phyloP scores from a whole-genome alignment of 2,329 filamentous ascomycete genomes.

The Aureobasidium vineae region DNA sequence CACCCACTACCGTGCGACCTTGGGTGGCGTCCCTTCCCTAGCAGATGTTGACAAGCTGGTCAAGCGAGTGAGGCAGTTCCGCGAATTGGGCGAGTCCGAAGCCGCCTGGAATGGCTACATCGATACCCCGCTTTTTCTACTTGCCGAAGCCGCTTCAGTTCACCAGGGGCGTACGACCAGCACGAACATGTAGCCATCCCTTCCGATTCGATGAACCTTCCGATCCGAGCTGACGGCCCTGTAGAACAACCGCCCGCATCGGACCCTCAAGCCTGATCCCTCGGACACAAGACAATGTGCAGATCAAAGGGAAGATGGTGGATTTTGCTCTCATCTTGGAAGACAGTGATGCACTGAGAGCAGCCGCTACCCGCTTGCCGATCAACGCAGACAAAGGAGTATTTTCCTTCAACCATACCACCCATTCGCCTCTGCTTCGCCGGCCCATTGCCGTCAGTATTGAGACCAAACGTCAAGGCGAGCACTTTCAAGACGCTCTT shows the following conservation, averaged over 20 bases:
- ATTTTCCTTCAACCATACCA: conserved; percentile 25
- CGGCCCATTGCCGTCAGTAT: conserved; percentile 25
- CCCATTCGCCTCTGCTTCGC: conserved; percentile 17
- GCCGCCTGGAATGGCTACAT: conserved; percentile 22
- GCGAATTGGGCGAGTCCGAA: conserved; percentile 22
- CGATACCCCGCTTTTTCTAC: conserved; percentile 20
- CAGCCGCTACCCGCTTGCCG: conserved; percentile 19
- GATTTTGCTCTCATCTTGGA: conserved; percentile 23
- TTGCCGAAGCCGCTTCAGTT: conserved; percentile 23
- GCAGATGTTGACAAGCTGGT: conserved; percentile 18
- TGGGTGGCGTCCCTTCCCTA: conserved; percentile 20
- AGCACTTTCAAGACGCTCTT: conserved; percentile 20
- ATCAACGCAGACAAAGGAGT: conserved; percentile 19
- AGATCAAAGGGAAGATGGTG: conserved; percentile 25
- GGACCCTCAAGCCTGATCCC: conserved; percentile 20
- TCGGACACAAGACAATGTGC: conserved; percentile 22
- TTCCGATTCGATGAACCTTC: conserved; percentile 18
- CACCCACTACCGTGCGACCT: conserved; percentile 22
- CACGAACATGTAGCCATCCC: conserved; percentile 18
- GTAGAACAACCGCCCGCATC: conserved; percentile 19
- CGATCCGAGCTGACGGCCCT: conserved; percentile 13
- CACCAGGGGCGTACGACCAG: conserved; percentile 10
- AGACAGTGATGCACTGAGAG: conserved; percentile 9
- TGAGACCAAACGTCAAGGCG: conserved; percentile 26
- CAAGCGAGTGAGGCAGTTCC: conserved; percentile 16